phyloP scores from a whole-genome alignment of 1,284 basidiomycete species.

The Cryptococcus amylolentus region DNA sequence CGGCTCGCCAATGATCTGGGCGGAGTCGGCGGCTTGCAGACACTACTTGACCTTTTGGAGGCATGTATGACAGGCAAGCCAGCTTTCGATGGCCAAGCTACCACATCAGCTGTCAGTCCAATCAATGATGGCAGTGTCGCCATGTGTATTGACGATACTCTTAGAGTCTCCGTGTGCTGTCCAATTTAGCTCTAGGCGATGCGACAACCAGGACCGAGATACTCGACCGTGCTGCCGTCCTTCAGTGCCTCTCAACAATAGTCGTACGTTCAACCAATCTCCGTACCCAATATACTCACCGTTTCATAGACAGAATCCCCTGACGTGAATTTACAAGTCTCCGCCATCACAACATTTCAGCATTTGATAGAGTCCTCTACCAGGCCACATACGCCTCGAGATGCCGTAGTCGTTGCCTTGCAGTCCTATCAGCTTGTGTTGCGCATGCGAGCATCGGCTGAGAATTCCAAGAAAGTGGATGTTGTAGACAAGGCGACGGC shows the following conservation, averaged over 20 bases:
- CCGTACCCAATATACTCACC: neutral
- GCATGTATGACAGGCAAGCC: too few species aligned
- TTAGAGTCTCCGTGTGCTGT: conserved; percentile 33
- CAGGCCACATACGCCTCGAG: conserved; percentile 32
- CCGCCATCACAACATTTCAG: conserved; percentile 36
- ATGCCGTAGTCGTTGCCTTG: conserved; percentile 37
- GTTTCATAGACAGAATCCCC: neutral
- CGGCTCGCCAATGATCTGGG: too few species aligned
- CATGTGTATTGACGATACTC: neutral
- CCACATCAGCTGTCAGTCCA: too few species aligned
- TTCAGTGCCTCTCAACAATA: too few species aligned
- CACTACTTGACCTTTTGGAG: too few species aligned
- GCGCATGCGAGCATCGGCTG: conserved; percentile 30
- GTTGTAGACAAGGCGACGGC: conserved; percentile 25
- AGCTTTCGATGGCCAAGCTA: too few species aligned
- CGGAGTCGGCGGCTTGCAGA: too few species aligned
- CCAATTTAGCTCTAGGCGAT: conserved; percentile 43
- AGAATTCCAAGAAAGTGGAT: conserved; percentile 23
- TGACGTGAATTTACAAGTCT: conserved; percentile 30
- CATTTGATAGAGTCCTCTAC: conserved; percentile 43
- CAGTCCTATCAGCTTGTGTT: conserved; percentile 39
- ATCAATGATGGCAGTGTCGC: too few species aligned
- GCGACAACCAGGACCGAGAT: conserved; percentile 34
- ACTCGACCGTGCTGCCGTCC: neutral
- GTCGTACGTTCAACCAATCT: neutral